Evolutionary conservation across 768 basidiomycete species (phyloP).

Genomic region (Porpolomopsis calyptriformis): DNA sequence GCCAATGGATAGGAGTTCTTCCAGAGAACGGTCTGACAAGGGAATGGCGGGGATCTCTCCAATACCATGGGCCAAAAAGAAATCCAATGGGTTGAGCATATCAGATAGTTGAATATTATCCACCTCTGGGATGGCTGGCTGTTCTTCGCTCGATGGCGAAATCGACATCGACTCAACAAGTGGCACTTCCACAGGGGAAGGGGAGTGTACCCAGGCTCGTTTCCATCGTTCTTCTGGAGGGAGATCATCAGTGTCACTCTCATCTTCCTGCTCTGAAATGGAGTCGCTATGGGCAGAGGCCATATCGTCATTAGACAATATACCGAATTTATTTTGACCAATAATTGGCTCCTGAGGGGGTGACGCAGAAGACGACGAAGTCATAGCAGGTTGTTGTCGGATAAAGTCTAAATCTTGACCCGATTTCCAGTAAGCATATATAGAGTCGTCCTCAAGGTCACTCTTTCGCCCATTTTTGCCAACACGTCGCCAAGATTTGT

Average conservation of each 20-base stretch:
- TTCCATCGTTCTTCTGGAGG: conserved; percentile 25
- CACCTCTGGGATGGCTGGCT: not conserved
- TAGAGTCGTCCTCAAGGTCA: conserved; percentile 19
- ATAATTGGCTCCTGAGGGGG: not conserved
- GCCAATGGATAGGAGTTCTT: conserved; percentile 24
- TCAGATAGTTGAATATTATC: conserved; percentile 10
- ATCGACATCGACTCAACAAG: not conserved
- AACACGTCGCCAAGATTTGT: conserved; percentile 24
- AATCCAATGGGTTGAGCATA: conserved; percentile 18
- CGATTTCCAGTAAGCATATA: conserved; percentile 43
- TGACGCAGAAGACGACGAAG: too few relatives aligned
- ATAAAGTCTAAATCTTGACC: conserved; percentile 41
- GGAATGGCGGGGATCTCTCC: conserved; percentile 29
- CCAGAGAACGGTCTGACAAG: conserved; percentile 24
- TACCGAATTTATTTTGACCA: conserved; percentile 1
- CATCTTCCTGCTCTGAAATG: conserved; percentile 7
- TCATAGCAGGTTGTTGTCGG: conserved; percentile 9
- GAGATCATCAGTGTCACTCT: conserved; percentile 9
- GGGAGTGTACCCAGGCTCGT: conserved; percentile 4
- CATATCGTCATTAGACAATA: conserved; percentile 2
- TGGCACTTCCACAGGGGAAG: not conserved
- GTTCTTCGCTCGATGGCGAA: not conserved
- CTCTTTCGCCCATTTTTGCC: conserved; percentile 15
- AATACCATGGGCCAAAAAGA: conserved; percentile 31
- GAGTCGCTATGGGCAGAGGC: conserved; percentile 8